phyloP scores from a whole-genome alignment of 129 eudicot genomes.

The Oenanthe sinensis region DNA sequence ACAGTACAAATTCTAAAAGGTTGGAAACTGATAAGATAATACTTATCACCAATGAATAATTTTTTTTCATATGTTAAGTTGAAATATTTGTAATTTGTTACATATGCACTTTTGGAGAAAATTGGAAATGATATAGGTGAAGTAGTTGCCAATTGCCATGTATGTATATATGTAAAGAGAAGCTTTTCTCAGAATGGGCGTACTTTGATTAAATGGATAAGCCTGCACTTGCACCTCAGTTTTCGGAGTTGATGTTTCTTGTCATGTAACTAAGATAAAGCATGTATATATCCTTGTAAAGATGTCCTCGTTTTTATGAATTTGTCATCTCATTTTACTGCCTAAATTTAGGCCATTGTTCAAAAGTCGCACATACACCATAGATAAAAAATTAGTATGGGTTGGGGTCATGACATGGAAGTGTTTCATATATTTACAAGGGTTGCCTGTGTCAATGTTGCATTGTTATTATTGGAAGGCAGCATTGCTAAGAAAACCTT shows the following conservation, averaged over 20 bases:
- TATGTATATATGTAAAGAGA: background rate
- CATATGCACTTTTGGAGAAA: background rate
- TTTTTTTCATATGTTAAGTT: background rate
- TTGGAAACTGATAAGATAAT: background rate
- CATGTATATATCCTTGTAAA: background rate
- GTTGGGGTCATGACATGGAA: background rate
- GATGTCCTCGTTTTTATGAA: background rate
- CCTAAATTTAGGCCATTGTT: background rate
- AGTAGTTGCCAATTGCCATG: background rate
- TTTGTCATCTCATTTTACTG: background rate
- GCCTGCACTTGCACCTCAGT: background rate
- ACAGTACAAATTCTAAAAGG: background rate
- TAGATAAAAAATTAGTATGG: background rate
- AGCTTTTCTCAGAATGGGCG: background rate
- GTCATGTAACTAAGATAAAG: background rate
- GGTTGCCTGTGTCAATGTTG: background rate
- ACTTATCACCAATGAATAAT: background rate
- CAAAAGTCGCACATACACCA: background rate
- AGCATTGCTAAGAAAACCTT: background rate
- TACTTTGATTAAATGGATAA: background rate
- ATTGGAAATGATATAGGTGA: background rate
- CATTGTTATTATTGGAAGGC: background rate
- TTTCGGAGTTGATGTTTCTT: too few relatives aligned
- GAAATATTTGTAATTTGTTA: background rate
- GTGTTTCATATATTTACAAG: background rate